Evolutionary conservation across 371 early-diverging fungal genomes (phyloP).

Genomic region (Mortierella sp.): DNA sequence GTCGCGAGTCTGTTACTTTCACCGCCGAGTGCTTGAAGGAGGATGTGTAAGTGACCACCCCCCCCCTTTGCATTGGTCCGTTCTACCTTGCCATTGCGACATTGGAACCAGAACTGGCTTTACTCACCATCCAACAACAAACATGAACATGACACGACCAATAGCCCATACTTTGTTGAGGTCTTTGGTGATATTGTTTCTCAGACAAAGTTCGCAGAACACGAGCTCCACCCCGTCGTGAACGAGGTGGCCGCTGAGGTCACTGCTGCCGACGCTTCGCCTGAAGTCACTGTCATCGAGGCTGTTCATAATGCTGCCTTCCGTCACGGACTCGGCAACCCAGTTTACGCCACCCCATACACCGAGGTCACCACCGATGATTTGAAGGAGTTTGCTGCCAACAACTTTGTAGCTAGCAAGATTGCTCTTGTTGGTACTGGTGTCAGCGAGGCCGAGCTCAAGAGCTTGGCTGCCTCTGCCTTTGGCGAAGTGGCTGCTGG

Average conservation of each 20-base stretch:
- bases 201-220: constrained; percentile 84
- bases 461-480: constrained; percentile 49
- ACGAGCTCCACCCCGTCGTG: constrained; percentile 86
- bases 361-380: constrained; percentile 67
- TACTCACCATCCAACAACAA: background rate
- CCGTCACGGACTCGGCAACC: constrained; percentile 95
- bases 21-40: constrained; percentile 91
- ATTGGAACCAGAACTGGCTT: no score
- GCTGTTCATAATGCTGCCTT: constrained; percentile 91
- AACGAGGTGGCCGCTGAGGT: constrained; percentile 77
- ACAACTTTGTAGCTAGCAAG: constrained; percentile 76
- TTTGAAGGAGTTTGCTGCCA: constrained; percentile 78
- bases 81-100: background rate
- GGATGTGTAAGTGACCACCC: constrained; percentile 85
- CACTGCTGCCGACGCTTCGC: constrained; percentile 70
- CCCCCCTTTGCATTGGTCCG: background rate
- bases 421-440: constrained; percentile 90
- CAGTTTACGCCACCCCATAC: constrained; percentile 81
- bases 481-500: constrained; percentile 66
- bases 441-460: constrained; percentile 77
- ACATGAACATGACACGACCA: background rate
- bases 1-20: constrained; percentile 87
- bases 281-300: constrained; percentile 79
- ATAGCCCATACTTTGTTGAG: constrained; percentile 89
- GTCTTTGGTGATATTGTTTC: constrained; percentile 80